Evolutionary conservation across 2,329 filamentous ascomycete genomes (phyloP), one percentile per base, ranked within the genome.

Genomic region (Cladorrhinum sp.): DNA sequence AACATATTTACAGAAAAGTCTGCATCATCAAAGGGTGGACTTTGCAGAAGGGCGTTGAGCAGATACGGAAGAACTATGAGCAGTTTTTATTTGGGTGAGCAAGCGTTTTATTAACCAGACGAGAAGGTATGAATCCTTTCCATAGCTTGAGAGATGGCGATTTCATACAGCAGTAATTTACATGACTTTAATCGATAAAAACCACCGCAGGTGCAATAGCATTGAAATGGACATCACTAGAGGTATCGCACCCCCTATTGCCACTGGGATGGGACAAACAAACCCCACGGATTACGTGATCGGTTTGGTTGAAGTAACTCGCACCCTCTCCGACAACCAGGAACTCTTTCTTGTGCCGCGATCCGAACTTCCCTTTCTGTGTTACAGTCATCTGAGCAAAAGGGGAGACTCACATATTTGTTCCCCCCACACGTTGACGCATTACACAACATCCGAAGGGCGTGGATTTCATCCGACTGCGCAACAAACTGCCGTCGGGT

Each of bases 1-100:
- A 94, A 71, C 83, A 90, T 51, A 88, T 93, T 64, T 86, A 89
- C 59, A 80, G 87, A n/a, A 85, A 82, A 62, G 83, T 98, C 4
- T 97, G 94, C 70, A 74, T 82, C 54, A 79, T 92, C 51, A 95
- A 92, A 67, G 86, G 83, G 1, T 98, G 95, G 94, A 72, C 74
- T 0, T 73, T 96, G 60, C 82, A 88, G 50, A 80, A 91, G 3
- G 94, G 94, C 0, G 82, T 92, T 1, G 77, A 74, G 68, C 82
- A 75, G 59, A 78, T 98, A 61, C 86, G 83, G 0, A 77, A 76
- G 23, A 99, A 98, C 71, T 98, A 91, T 83, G 82, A 81, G 57
- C 79, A 81, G 3, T 98, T 96, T 73, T 81, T 91, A 8, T 89
- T 89, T 73, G 91, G 90, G 2, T 65, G 59, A 63, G 30, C 14